Percentiles rank a stretch among this genome's conserved stretches.
Evolutionary conservation across 495 filamentous ascomycete genomes (phyloP).

Genomic region (Talaromyces stipitatus): DNA sequence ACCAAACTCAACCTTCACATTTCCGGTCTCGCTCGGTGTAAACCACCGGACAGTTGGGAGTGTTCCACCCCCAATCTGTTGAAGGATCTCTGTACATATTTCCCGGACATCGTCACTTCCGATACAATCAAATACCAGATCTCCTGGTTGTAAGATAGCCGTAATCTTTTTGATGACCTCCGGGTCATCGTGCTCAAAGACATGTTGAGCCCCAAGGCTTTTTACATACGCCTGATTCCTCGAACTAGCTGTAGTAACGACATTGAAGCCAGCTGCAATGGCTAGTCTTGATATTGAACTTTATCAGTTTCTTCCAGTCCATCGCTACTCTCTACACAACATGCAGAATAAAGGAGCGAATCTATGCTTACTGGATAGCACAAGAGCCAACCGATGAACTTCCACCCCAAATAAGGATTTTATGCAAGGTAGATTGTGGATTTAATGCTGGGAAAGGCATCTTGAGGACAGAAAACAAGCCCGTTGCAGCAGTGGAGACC

Average conservation of each 20-base stretch:
- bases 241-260: constrained; percentile 27
- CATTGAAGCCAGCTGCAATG: constrained; percentile 20
- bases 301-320: not conserved
- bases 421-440: constrained; percentile 13
- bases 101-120: constrained; percentile 5
- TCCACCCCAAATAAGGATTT: constrained; percentile 30
- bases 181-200: constrained; percentile 28
- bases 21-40: not conserved
- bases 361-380: constrained; percentile 17
- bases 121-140: constrained; percentile 18
- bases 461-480: constrained; percentile 34
- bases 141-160: constrained; percentile 6
- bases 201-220: constrained; percentile 24
- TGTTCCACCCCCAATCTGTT: constrained; percentile 25
- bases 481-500: constrained; percentile 38
- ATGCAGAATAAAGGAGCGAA: not conserved
- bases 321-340: too few species aligned
- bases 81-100: constrained; percentile 19
- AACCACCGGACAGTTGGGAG: constrained; percentile 13
- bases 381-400: constrained; percentile 22
- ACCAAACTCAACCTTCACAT: not conserved
- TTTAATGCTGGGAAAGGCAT: constrained; percentile 14
- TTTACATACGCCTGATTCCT: constrained; percentile 27
- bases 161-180: constrained; percentile 14
- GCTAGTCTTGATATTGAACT: constrained; percentile 10